These are phyloP conservation scores for Bipolaris victoriae DNA, from an alignment of 2,329 filamentous ascomycete genomes.

Conservation along the genomic window DNA sequence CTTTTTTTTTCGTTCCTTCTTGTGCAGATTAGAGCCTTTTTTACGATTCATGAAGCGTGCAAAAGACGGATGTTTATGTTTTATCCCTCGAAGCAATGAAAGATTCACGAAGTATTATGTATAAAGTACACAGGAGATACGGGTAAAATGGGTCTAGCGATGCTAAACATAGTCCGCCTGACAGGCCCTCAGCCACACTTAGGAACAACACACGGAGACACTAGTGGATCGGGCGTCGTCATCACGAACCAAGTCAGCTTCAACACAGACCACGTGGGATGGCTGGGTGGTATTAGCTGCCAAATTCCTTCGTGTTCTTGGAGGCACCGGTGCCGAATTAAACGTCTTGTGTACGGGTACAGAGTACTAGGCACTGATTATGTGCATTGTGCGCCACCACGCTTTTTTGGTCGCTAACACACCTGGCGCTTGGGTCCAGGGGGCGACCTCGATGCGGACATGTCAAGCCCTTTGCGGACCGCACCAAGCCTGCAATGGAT, in stretches of 20 bases:
- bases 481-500: background rate
- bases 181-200: background rate
- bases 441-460: too few relatives aligned
- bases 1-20: background rate
- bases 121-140: background rate
- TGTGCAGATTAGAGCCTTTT: conserved; percentile 1
- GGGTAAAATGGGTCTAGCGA: background rate
- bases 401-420: too few relatives aligned
- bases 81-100: background rate
- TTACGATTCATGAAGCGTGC: conserved; percentile 3
- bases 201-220: background rate
- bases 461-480: background rate
- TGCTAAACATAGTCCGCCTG: conserved; percentile 1
- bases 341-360: too few relatives aligned
- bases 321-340: background rate
- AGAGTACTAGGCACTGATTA: too few relatives aligned
- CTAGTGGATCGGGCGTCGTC: conserved; percentile 8
- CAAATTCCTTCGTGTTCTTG: conserved; percentile 1
- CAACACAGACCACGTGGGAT: conserved; percentile 2
- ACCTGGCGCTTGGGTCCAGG: too few relatives aligned
- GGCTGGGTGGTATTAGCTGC: background rate
- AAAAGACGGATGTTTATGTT: background rate
- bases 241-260: conserved; percentile 7
- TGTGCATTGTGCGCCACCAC: too few relatives aligned
- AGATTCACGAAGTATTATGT: background rate